These are phyloP conservation scores for Testicularia cyperi DNA, from an alignment of 1,284 basidiomycete species.

Conservation along the genomic window DNA sequence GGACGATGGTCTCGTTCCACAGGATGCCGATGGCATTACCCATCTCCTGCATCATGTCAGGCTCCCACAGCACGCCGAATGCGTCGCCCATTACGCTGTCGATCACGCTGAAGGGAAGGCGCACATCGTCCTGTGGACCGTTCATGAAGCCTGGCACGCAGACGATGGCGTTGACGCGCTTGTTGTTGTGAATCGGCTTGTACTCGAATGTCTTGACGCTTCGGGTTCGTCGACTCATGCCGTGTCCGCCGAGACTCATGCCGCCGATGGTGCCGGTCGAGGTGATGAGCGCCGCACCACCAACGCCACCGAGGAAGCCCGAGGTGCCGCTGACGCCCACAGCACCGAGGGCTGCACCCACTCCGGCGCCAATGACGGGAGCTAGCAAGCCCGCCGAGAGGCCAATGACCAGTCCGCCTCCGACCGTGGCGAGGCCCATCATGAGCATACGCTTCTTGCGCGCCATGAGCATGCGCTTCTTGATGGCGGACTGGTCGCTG, in stretches of 20 bases:
- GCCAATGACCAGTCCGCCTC: constrained; percentile 58
- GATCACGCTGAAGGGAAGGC: constrained; percentile 58
- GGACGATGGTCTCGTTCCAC: constrained; percentile 59
- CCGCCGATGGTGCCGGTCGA: constrained; percentile 57
- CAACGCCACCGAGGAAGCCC: constrained; percentile 56
- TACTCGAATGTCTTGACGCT: constrained; percentile 59
- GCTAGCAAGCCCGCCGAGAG: constrained; percentile 56
- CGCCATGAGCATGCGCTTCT: constrained; percentile 40
- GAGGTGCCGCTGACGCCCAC: constrained; percentile 58
- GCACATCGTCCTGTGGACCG: constrained; percentile 53
- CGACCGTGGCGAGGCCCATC: constrained; percentile 59
- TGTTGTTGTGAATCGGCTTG: constrained; percentile 60
- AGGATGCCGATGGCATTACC: constrained; percentile 58
- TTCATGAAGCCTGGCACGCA: constrained; percentile 56
- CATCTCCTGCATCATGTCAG: constrained; percentile 61
- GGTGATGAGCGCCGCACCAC: constrained; percentile 58
- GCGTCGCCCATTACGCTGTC: constrained; percentile 59
- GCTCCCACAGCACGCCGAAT: constrained; percentile 59
- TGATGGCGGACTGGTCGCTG: constrained; percentile 40
- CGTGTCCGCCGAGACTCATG: constrained; percentile 53
- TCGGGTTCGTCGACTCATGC: constrained; percentile 54
- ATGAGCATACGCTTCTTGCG: constrained; percentile 52
- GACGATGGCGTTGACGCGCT: constrained; percentile 58
- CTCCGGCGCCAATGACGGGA: constrained; percentile 58
- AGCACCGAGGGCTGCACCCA: constrained; percentile 55